Conservation (phyloP, 75 land plant species). For the Pinus albicaulis region DNA sequence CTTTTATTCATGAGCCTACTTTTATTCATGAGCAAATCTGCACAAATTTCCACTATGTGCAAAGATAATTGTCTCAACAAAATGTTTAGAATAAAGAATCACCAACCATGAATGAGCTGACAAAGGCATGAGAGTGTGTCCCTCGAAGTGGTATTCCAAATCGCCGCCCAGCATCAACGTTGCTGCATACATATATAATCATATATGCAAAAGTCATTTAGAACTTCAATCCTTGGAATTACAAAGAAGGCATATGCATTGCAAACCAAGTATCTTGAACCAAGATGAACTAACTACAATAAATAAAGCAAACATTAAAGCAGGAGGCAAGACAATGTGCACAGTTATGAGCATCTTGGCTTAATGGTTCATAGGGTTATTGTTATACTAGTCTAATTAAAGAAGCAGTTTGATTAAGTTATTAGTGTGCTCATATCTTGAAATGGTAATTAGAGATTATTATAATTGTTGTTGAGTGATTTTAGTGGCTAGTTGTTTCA, state of each 20-base stretch:
- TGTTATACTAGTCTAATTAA: no score
- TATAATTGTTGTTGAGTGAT: no score
- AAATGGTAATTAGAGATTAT: no score
- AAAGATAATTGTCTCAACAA: no score
- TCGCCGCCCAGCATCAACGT: conserved; percentile 81
- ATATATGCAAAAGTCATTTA: conserved; percentile 1
- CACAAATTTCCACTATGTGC: not conserved
- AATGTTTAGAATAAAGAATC: not conserved
- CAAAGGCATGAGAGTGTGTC: conserved; percentile 96
- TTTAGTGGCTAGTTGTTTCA: no score
- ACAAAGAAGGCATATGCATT: not conserved
- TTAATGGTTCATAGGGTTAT: no score
- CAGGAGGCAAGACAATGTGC: not conserved
- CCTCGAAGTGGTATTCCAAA: conserved; percentile 97
- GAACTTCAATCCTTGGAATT: not conserved
- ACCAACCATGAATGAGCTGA: conserved; percentile 87
- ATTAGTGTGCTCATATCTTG: no score
- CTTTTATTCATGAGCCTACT: not conserved
- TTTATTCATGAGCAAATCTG: not conserved
- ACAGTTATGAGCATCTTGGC: no score
- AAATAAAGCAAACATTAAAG: not conserved
- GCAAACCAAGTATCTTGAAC: not conserved
- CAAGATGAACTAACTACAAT: not conserved
- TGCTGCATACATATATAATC: conserved; percentile 35
- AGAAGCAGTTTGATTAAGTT: no score